Percentiles rank a stretch among this genome's conserved stretches.
Evolutionary conservation across 805 yeast genomes (phyloP).

Genomic region (Debaryomyces castellii): DNA sequence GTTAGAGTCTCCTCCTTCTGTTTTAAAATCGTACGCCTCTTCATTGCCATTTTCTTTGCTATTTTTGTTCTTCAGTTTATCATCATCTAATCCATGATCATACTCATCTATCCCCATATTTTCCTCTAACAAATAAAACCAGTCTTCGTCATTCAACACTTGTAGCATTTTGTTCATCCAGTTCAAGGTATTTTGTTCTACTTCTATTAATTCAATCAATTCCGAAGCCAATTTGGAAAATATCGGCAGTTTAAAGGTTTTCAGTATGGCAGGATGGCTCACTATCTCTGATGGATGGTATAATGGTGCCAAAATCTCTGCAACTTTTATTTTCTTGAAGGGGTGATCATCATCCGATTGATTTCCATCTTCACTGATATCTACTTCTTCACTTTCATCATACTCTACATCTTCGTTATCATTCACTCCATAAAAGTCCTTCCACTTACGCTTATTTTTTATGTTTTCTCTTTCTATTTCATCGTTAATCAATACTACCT

Average conservation of each 20-base stretch:
- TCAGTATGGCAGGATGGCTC: slow-evolving; percentile 64
- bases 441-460: slow-evolving; percentile 38
- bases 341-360: slow-evolving; percentile 26
- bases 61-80: slow-evolving; percentile 11
- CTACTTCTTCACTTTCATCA: slow-evolving; percentile 17
- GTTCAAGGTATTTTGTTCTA: slow-evolving; percentile 77
- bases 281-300: slow-evolving; percentile 78
- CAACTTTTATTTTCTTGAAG: slow-evolving; percentile 26
- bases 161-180: slow-evolving; percentile 70
- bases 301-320: slow-evolving; percentile 70
- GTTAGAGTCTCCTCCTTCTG: background rate
- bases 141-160: slow-evolving; percentile 85
- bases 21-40: background rate
- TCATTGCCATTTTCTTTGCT: slow-evolving; percentile 5
- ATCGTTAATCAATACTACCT: slow-evolving; percentile 37
- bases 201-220: slow-evolving; percentile 73
- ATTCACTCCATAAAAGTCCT: slow-evolving; percentile 21
- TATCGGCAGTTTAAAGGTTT: slow-evolving; percentile 58
- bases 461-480: slow-evolving; percentile 25
- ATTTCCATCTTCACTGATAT: slow-evolving; percentile 7
- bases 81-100: slow-evolving; percentile 55
- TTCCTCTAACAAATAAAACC: slow-evolving; percentile 61
- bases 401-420: slow-evolving; percentile 14
- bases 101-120: slow-evolving; percentile 66
- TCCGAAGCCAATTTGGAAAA: slow-evolving; percentile 61